A percentile compares a stretch with the other conserved stretches of the same genome.
Evolutionary conservation across 805 yeast genomes (phyloP).

Genomic region (Osmozyma mogii): DNA sequence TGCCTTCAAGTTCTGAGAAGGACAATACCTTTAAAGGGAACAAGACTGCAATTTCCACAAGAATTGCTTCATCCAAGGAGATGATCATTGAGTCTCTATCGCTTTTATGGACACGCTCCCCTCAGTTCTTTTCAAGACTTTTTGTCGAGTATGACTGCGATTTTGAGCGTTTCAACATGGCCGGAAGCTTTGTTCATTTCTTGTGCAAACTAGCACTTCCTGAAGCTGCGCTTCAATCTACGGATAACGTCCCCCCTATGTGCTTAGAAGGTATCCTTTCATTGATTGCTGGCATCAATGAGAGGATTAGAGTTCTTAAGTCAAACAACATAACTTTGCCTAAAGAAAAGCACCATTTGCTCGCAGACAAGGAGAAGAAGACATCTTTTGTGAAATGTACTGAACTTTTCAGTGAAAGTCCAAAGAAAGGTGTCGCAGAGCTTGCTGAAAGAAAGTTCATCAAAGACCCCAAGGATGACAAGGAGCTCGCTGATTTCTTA

Average conservation of each 20-base stretch:
- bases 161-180: conserved; percentile 73
- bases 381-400: conserved; percentile 73
- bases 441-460: conserved; percentile 64
- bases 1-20: conserved; percentile 22
- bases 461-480: conserved; percentile 33
- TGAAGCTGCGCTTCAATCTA: conserved; percentile 70
- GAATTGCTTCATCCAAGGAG: conserved; percentile 56
- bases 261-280: conserved; percentile 83
- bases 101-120: conserved; percentile 72
- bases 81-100: conserved; percentile 78
- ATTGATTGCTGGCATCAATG: conserved; percentile 55
- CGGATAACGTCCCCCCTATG: conserved; percentile 86
- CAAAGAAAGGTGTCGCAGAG: conserved; percentile 63
- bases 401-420: conserved; percentile 66
- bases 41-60: conserved; percentile 10
- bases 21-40: conserved; percentile 14
- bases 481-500: conserved; percentile 68
- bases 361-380: conserved; percentile 46
- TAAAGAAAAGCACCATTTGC: conserved; percentile 18
- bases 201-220: conserved; percentile 77
- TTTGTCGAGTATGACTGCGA: conserved; percentile 88
- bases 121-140: conserved; percentile 64
- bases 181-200: conserved; percentile 57
- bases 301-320: conserved; percentile 32
- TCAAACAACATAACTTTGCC: not conserved